These are phyloP conservation scores for Colletotrichum theobromicola DNA, from an alignment of 2,329 filamentous ascomycete species.

Conservation along the genomic window DNA sequence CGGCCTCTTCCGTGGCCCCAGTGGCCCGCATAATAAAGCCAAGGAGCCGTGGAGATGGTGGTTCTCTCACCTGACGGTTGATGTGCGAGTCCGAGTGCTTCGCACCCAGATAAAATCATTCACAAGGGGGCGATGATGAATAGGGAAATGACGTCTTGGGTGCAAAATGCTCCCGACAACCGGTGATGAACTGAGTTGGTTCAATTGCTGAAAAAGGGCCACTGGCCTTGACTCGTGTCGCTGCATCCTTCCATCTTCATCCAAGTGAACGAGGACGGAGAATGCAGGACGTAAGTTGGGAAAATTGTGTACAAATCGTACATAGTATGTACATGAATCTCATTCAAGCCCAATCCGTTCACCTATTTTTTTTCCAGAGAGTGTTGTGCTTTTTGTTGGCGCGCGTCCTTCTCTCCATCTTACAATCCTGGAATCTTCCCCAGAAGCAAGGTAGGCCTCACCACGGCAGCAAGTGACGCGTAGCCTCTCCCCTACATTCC, in stretches of 20 bases:
- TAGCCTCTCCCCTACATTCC: background rate
- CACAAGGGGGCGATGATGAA: background rate
- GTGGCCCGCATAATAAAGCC: constrained; percentile 10
- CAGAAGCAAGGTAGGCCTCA: background rate
- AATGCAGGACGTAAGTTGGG: background rate
- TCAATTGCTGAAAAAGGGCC: constrained; percentile 3
- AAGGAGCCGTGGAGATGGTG: background rate
- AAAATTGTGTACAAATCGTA: constrained; percentile 11
- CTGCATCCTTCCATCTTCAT: background rate
- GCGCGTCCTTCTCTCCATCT: background rate
- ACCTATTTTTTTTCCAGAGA: background rate
- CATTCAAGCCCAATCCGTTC: background rate
- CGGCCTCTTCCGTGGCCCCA: background rate
- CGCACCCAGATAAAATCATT: background rate
- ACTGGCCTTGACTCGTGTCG: background rate
- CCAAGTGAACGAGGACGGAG: background rate
- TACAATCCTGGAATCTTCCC: background rate
- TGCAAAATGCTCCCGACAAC: background rate
- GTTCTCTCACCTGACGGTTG: background rate
- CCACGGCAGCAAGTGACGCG: background rate
- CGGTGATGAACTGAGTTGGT: background rate
- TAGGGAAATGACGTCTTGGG: background rate
- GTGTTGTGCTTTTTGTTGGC: background rate
- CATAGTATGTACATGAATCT: constrained; percentile 19
- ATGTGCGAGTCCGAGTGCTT: background rate